Evolutionary conservation across 306 rosid species (phyloP).

Genomic region (Malus orientalis): DNA sequence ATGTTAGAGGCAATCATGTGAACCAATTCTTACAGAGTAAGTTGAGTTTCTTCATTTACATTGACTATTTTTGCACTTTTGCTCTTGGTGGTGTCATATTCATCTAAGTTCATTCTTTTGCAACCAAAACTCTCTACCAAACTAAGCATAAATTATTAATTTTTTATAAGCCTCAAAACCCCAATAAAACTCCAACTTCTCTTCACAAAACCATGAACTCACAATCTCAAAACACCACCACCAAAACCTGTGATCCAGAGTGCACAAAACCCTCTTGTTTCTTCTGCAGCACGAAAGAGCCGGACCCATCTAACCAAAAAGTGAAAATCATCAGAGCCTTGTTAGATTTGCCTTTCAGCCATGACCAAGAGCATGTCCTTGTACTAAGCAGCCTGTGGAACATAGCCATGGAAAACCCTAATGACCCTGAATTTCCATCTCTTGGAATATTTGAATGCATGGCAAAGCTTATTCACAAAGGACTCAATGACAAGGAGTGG

Average conservation of each 20-base stretch:
- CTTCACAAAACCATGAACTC: conserved; percentile 23
- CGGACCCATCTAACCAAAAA: conserved; percentile 29
- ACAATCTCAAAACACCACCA: conserved; percentile 12
- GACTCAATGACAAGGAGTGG: conserved; percentile 39
- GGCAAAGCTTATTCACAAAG: conserved; percentile 48
- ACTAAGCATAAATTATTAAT: neutral
- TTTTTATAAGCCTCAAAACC: neutral
- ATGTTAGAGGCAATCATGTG: conserved; percentile 25
- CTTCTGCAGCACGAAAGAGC: conserved; percentile 55
- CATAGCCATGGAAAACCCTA: conserved; percentile 47
- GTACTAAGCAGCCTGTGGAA: conserved; percentile 50
- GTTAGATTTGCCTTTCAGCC: conserved; percentile 38
- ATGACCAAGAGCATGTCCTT: conserved; percentile 43
- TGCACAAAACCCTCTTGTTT: conserved; percentile 39
- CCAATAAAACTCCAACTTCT: neutral
- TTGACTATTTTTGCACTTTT: neutral
- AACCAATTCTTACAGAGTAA: neutral
- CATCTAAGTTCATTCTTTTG: neutral
- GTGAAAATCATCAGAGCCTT: conserved; percentile 33
- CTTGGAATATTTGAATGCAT: conserved; percentile 59
- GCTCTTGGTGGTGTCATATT: neutral
- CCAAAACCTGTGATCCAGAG: conserved; percentile 6
- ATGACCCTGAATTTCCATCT: conserved; percentile 54
- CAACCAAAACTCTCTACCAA: neutral
- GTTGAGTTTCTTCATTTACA: neutral